Percentiles rank a stretch among this genome's conserved stretches.
phyloP scores from a whole-genome alignment of 441 rosid genomes.

The Adansonia rubrostipa region DNA sequence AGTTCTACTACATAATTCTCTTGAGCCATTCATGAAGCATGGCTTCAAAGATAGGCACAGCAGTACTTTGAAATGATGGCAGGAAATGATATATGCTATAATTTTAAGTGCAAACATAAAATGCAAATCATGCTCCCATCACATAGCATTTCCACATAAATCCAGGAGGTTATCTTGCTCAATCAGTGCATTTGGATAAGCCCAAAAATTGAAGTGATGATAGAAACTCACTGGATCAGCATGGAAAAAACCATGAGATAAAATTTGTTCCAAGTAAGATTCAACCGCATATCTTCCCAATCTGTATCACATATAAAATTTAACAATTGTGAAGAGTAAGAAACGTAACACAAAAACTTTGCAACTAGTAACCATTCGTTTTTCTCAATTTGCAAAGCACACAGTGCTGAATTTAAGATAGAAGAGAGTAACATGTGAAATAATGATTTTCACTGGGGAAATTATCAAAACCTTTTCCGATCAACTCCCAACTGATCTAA shows the following conservation, averaged over 20 bases:
- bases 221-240: slow-evolving; percentile 88
- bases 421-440: slow-evolving; percentile 7
- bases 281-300: slow-evolving; percentile 95
- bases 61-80: not conserved
- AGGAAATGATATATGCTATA: not conserved
- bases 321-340: slow-evolving; percentile 23
- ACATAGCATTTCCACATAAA: not conserved
- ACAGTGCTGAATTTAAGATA: not conserved
- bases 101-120: not conserved
- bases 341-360: not conserved
- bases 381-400: no score
- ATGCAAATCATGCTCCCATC: not conserved
- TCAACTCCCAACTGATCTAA: slow-evolving; percentile 94
- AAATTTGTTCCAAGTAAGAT: slow-evolving; percentile 97
- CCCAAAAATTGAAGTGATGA: not conserved
- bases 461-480: slow-evolving; percentile 73
- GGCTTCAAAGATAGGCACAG: not conserved
- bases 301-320: slow-evolving; percentile 49
- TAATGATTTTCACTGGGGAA: slow-evolving; percentile 20
- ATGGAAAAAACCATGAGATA: slow-evolving; percentile 97
- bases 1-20: no score
- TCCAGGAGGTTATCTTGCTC: not conserved
- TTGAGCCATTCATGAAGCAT: no score
- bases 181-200: not conserved
- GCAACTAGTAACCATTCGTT: slow-evolving; percentile 1